Evolutionary conservation across 495 filamentous ascomycete genomes (phyloP).

Genomic region (Barbatosphaeria neglecta): DNA sequence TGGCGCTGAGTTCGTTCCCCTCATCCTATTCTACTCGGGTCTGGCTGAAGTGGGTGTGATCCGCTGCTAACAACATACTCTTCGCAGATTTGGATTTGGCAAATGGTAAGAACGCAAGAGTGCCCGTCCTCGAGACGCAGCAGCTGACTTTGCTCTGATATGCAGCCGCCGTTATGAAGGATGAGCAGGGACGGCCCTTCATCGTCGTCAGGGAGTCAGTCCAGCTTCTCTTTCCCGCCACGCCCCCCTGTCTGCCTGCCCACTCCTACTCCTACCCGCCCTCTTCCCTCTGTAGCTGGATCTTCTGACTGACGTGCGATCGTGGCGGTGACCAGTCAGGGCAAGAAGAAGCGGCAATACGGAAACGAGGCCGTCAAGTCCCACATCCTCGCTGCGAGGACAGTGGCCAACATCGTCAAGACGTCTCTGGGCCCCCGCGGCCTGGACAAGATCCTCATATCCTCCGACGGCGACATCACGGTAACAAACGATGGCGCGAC

Average conservation of each 20-base stretch:
- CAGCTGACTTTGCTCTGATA: constrained; percentile 2
- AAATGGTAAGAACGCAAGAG: constrained; percentile 28
- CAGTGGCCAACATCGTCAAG: constrained; percentile 94
- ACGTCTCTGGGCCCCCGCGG: constrained; percentile 92
- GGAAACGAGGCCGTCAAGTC: constrained; percentile 95
- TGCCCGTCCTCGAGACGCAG: not conserved
- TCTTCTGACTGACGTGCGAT: not conserved
- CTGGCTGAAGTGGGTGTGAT: not conserved
- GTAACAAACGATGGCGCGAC: constrained; percentile 99
- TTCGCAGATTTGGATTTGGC: constrained; percentile 35
- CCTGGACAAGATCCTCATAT: constrained; percentile 98
- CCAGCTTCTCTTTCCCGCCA: constrained; percentile 1
- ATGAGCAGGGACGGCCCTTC: constrained; percentile 94
- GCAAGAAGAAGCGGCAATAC: constrained; percentile 94
- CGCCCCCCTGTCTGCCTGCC: constrained; percentile 2
- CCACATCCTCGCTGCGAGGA: constrained; percentile 92
- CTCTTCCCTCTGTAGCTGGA: constrained; percentile 7
- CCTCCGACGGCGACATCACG: constrained; percentile 96
- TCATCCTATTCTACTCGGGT: not conserved
- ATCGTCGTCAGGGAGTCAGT: constrained; percentile 97
- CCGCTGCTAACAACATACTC: constrained; percentile 17
- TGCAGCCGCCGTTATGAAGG: constrained; percentile 48
- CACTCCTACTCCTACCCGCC: not conserved
- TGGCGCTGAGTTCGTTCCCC: constrained; percentile 35
- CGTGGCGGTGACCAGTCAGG: constrained; percentile 52